phyloP scores from a whole-genome alignment of 345 rosid genomes.

The Laguncularia racemosa region DNA sequence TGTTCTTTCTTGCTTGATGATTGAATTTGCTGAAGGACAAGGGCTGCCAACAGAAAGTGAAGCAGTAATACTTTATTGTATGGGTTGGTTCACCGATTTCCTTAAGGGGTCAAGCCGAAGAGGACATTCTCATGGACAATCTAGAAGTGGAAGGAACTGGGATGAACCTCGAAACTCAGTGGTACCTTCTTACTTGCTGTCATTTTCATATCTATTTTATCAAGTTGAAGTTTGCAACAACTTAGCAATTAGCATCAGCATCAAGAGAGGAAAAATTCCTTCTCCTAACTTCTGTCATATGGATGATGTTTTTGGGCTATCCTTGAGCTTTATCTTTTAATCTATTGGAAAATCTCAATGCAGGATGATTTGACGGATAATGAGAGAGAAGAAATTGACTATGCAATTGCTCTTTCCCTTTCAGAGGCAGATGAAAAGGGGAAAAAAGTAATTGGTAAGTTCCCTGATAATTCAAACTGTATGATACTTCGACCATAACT shows the following conservation, averaged over 20 bases:
- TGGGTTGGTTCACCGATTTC: constrained; percentile 88
- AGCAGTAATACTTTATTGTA: constrained; percentile 15
- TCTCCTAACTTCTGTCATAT: no score
- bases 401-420: constrained; percentile 81
- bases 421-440: constrained; percentile 69
- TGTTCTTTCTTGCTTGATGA: constrained; percentile 8
- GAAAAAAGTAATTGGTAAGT: constrained; percentile 67
- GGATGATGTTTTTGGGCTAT: no score
- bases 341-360: constrained; percentile 10
- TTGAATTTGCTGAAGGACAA: constrained; percentile 28
- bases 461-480: neutral
- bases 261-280: no score
- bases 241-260: no score
- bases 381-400: constrained; percentile 73
- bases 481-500: neutral
- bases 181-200: constrained; percentile 30
- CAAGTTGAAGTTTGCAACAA: neutral
- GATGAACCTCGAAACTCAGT: constrained; percentile 52
- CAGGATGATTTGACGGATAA: constrained; percentile 77
- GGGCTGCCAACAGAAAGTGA: constrained; percentile 14
- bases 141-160: constrained; percentile 33
- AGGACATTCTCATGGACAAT: constrained; percentile 44
- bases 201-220: neutral
- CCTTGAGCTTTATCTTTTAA: no score
- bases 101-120: constrained; percentile 58